Percentiles rank a stretch among this genome's conserved stretches.
Evolutionary conservation across 169 alveolate genomes (phyloP).

Genomic region (Plasmodium vivax): DNA sequence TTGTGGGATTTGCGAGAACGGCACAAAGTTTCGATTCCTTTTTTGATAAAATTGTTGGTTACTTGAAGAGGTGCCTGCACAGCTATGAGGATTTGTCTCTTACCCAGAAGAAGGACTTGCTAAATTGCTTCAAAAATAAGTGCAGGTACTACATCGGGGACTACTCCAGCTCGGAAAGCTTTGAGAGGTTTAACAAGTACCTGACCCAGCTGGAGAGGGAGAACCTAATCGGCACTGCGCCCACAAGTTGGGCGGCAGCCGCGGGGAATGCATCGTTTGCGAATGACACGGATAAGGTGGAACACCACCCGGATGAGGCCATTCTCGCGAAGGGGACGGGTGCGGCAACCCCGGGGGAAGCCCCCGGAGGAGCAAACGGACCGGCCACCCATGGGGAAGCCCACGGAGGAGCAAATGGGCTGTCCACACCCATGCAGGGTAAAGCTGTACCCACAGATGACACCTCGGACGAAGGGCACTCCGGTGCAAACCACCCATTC

Average conservation of each 20-base stretch:
- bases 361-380: neutral
- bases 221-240: constrained; percentile 4
- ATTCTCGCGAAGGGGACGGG: neutral
- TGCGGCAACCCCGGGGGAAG: neutral
- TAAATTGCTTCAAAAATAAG: constrained; percentile 48
- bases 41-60: constrained; percentile 41
- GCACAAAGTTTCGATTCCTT: constrained; percentile 42
- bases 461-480: neutral
- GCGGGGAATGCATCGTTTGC: neutral
- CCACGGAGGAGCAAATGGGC: neutral
- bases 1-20: constrained; percentile 76
- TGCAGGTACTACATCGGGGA: constrained; percentile 55
- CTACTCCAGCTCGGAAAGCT: constrained; percentile 28
- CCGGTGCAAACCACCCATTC: neutral
- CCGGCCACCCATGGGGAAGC: neutral
- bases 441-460: neutral
- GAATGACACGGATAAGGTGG: neutral
- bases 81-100: constrained; percentile 68
- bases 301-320: neutral
- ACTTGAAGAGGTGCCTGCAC: constrained; percentile 69
- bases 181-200: constrained; percentile 33
- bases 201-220: constrained; percentile 37
- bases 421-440: neutral
- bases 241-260: neutral
- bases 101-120: constrained; percentile 37